Conservation (phyloP, 345 rosid genomes). For the Clarkia xantiana region DNA sequence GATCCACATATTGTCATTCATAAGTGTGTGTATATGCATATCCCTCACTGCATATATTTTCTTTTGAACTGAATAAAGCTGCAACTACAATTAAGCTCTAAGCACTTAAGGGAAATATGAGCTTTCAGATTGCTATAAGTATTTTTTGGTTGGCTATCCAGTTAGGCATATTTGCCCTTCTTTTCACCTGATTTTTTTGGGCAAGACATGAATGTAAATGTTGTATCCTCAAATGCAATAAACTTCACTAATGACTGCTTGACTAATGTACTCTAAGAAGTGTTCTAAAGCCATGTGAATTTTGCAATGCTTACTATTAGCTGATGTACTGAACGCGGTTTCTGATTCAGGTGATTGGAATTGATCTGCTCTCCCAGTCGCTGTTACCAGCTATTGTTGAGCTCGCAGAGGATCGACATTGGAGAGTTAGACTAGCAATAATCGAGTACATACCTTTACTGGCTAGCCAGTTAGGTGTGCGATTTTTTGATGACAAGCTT, state of each 20-base stretch:
- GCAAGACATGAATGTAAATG: too few relatives aligned
- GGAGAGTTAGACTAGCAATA: conserved; percentile 94
- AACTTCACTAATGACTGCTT: too few relatives aligned
- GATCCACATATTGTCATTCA: neutral
- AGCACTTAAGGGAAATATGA: neutral
- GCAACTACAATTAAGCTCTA: neutral
- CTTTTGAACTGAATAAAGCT: neutral
- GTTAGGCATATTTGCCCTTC: too few relatives aligned
- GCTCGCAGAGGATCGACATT: conserved; percentile 95
- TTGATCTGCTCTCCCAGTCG: conserved; percentile 85
- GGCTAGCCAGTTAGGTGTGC: conserved; percentile 91
- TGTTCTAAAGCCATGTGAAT: too few relatives aligned
- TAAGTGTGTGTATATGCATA: neutral
- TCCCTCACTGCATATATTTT: neutral
- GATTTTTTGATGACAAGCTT: conserved; percentile 85
- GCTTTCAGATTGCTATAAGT: too few relatives aligned
- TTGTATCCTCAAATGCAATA: too few relatives aligned
- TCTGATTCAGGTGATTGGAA: conserved; percentile 70
- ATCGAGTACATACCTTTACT: conserved; percentile 87
- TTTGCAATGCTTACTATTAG: too few relatives aligned
- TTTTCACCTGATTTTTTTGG: too few relatives aligned
- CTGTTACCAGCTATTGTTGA: conserved; percentile 91
- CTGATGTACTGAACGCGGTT: neutral
- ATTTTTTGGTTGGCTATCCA: too few relatives aligned
- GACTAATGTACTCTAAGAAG: too few relatives aligned